phyloP scores from a whole-genome alignment of 306 rosid genomes.

The Amphicarpaea edgeworthii region DNA sequence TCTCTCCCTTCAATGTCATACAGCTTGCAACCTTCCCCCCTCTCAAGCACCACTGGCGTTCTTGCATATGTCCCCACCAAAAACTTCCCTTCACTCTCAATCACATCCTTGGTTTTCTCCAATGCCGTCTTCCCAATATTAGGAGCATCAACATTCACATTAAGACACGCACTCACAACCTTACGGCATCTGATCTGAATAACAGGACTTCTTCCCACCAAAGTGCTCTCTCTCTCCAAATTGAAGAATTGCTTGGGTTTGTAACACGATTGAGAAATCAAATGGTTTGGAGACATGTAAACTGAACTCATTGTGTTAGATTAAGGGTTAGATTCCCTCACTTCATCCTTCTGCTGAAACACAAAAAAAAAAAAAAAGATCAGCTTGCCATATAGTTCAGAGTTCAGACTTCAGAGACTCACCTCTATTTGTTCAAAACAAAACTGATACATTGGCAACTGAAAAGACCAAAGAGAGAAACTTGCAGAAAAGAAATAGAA shows the following conservation, averaged over 20 bases:
- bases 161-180: slow-evolving; percentile 47
- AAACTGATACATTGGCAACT: background rate
- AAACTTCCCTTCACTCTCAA: slow-evolving; percentile 68
- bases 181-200: slow-evolving; percentile 16
- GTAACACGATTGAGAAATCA: slow-evolving; percentile 42
- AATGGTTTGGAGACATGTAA: slow-evolving; percentile 41
- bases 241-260: slow-evolving; percentile 27
- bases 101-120: slow-evolving; percentile 58
- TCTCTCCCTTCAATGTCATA: slow-evolving; percentile 80
- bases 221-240: background rate
- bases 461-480: background rate
- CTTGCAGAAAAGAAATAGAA: background rate
- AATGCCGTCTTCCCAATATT: slow-evolving; percentile 34
- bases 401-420: background rate
- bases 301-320: slow-evolving; percentile 47
- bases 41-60: slow-evolving; percentile 72
- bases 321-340: slow-evolving; percentile 15
- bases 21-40: slow-evolving; percentile 83
- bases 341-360: background rate
- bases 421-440: background rate
- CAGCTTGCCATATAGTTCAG: slow-evolving; percentile 3
- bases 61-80: slow-evolving; percentile 86
- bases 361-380: background rate
- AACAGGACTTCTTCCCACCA: background rate
- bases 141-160: slow-evolving; percentile 46